Evolutionary conservation across 2,329 filamentous ascomycete genomes (phyloP).

Genomic region (Microsporum audouinii): DNA sequence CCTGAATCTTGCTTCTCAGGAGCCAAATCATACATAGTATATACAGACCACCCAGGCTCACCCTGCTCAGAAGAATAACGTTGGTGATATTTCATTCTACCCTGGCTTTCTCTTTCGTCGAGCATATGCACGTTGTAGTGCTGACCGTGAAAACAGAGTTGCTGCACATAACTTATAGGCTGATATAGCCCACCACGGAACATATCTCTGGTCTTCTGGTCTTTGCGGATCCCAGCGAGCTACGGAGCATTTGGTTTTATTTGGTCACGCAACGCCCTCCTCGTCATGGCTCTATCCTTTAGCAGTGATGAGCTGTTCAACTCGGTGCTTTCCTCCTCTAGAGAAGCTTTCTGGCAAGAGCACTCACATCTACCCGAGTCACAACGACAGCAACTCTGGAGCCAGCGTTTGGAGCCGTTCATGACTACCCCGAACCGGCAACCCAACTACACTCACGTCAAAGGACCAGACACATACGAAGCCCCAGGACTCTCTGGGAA

Average conservation of each 20-base stretch:
- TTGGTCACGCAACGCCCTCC: slow-evolving; percentile 13
- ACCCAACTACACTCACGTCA: slow-evolving; percentile 15
- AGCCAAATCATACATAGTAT: neutral
- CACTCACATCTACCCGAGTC: slow-evolving; percentile 32
- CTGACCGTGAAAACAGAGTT: neutral
- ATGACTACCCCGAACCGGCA: slow-evolving; percentile 21
- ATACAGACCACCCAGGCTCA: neutral
- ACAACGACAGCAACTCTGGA: slow-evolving; percentile 33
- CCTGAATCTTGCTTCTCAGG: neutral
- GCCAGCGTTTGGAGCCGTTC: slow-evolving; percentile 29
- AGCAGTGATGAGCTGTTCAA: slow-evolving; percentile 31
- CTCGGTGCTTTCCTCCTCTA: slow-evolving; percentile 32
- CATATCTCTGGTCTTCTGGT: neutral
- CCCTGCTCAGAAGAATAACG: neutral
- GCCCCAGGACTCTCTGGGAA: slow-evolving; percentile 29
- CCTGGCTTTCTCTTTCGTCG: neutral
- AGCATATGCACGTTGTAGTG: neutral
- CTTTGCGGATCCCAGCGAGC: neutral
- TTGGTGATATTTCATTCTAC: neutral
- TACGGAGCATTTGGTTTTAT: neutral
- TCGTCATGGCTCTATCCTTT: slow-evolving; percentile 25
- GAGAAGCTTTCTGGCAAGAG: slow-evolving; percentile 32
- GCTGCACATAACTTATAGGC: neutral
- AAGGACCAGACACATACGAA: slow-evolving; percentile 14
- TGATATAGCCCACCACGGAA: neutral